Evolutionary conservation across 768 basidiomycete genomes (phyloP), one percentile per base, ranked within the genome.

Genomic region (Mrakia hoshinonis): DNA sequence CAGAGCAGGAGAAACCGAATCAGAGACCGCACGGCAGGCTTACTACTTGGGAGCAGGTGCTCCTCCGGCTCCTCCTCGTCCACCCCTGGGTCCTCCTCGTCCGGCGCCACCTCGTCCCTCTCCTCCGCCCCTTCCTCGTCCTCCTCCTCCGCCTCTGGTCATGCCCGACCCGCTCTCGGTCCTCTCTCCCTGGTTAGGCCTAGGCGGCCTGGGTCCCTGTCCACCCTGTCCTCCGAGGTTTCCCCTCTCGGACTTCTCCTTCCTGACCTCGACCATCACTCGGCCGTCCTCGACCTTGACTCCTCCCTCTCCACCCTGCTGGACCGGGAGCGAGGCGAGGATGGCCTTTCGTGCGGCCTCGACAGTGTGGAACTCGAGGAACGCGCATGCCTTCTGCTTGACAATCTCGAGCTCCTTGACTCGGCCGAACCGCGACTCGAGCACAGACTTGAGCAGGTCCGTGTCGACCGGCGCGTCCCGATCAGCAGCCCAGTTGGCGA

Each of bases 341-440:
- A 99, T 95, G 2, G 95, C 95, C 54, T 87, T 85, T 76, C 86
- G 84, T n/a, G 95, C 95, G 47, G 86, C 81, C 1, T 94, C 92
- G 70, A 94, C 79, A 0, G 81, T 81, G 29, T 77, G 79, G 82
- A 94, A 98, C 80, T 97, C 95, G 76, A 96, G 83, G 85, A 98
- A 97, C 0, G 93, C 94, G 77, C 94, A 97, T 0, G 90, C 91
- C 79, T 91, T 95, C 77, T 77, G 78, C 74, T 89, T 89, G 51
- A 95, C 88, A 74, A 96, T 87, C 80, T 97, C 94, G 51, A 93
- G 80, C 29, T 92, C 92, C 79, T 89, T 91, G 77, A 96, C 83
- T 54, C 77, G 89, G 36, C 77, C 77, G 72, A 80, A 80, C 54
- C 77, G 76, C 20, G 74, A n/a, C 20, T 77, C 77, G 38, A 80